Evolutionary conservation across 139 green algal species (phyloP), one percentile per base, ranked within the genome.

Genomic region (Zygnema circumcarinatum): DNA sequence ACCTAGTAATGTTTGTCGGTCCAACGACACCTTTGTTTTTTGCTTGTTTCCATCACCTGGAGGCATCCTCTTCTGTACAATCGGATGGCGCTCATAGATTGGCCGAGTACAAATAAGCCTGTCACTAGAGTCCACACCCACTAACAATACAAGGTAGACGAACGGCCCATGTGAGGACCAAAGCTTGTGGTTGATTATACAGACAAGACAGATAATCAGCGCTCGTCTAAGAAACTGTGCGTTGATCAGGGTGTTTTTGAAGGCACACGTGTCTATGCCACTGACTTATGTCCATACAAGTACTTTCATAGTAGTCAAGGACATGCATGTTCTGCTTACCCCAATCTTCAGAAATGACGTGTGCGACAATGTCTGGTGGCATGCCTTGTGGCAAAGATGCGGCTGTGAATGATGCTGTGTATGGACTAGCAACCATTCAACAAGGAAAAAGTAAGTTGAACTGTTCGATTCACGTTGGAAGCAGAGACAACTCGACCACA

Each of bases 141-240:
- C 69, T 78, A 16, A 52, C 69, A 78, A 22, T n/a, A 7, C 11
- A 39, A 78, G 69, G 69, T 38, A 78, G 7, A n/a, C n/a, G n/a
- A n/a, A n/a, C n/a, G n/a, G 7, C 47, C 16, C 47, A 62, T 62
- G 47, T 62, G 7, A 62, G 47, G 47, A 7, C 47, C 69, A 78
- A 41, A 78, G 69, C 36, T 39, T 29, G 25, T 72, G 29, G 25
- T 33, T 33, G 29, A 72, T 72, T 29, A 72, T 29, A 72, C 25
- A 29, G 54, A 72, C 25, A 72, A 72, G 54, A 25, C 54, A 25
- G 54, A 72, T 29, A 29, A 72, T n/a, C n/a, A n/a, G n/a, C n/a
- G n/a, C n/a, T n/a, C n/a, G n/a, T n/a, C n/a, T n/a, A 29, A 72
- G 54, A 25, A 72, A 72, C 29, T 33, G 25, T 72, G 54, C 25